Conservation (phyloP, 257 asterid genomes). For the Solanum neorickii region DNA sequence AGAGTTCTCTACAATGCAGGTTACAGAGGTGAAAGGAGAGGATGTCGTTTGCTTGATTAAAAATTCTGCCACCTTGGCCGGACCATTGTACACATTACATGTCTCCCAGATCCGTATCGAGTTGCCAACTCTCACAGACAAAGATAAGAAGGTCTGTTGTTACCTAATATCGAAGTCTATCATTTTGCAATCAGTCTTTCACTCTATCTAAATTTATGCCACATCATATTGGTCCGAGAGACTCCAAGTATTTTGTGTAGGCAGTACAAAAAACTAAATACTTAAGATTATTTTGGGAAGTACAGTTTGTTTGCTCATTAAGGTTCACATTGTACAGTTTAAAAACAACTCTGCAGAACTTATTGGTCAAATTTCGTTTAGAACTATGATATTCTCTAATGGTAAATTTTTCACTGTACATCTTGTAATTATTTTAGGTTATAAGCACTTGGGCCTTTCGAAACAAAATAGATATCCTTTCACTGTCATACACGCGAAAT, state of each 20-base stretch:
- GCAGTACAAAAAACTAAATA: background rate
- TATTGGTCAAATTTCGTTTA: background rate
- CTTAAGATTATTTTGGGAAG: background rate
- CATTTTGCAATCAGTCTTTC: background rate
- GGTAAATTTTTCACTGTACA: background rate
- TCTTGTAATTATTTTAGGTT: constrained; percentile 31
- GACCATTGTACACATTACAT: constrained; percentile 78
- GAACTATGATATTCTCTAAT: background rate
- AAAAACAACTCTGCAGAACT: background rate
- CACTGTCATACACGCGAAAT: constrained; percentile 73
- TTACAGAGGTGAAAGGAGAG: constrained; percentile 53
- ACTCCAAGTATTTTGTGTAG: background rate
- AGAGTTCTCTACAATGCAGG: constrained; percentile 29
- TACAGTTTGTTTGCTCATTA: background rate
- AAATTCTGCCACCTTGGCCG: constrained; percentile 86
- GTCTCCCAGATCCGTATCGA: constrained; percentile 86
- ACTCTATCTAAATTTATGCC: background rate
- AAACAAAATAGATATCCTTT: constrained; percentile 84
- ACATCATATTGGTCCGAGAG: background rate
- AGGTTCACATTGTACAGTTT: background rate
- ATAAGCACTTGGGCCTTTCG: constrained; percentile 84
- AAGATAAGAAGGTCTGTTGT: constrained; percentile 69
- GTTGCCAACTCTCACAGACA: constrained; percentile 71
- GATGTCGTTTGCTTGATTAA: constrained; percentile 71
- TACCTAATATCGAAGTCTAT: background rate